Base-by-base conservation (phyloP, 139 green algal genomes). In the Asterochloris sp. region DNA sequence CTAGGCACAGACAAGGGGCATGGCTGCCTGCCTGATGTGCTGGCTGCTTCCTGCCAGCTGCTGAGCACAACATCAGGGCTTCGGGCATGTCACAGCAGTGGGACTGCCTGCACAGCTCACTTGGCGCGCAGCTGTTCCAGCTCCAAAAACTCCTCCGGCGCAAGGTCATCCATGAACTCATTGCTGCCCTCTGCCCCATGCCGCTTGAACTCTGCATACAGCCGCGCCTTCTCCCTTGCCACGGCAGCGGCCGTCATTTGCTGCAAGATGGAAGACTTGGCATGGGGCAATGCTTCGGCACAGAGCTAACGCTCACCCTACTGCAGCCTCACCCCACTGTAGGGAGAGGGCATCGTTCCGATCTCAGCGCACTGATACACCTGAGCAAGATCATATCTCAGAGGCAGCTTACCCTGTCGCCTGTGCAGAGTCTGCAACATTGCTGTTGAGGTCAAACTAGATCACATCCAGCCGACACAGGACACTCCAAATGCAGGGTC, bases 191-290 rank as follows among this genome's bases (percentile, higher is more conserved):
- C 29, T 62, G 11, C 29, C 0, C 73, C 62, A n/a, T 69, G 19
- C 74, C 74, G 26, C n/a, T 69, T 62, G 75, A 83, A 78, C 78
- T 81, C 83, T 19, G 71, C 78, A 62, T 82, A 63, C 73, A 86
- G 83, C 78, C 76, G 67, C 19, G 83, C 83, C 29, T 79, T 83
- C 73, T 86, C 83, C 10, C 63, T n/a, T 12, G 83, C 83, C 73
- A 86, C 83, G 26, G 83, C 83, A 21, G 83, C 83, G 15, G 78
- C 83, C 27, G 83, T 83, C 73, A 86, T 79, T 76, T 80, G 78
- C 80, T 84, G 80, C 80, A 24, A 24, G 63, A 4, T 71, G 21
- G 19, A 71, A 8, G 66, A 6, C 66, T 26, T 4, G 9, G 17
- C 66, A 71, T 24, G 66, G 4, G 21, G 19, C 19, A 71, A 2